Percentiles rank a stretch among this genome's conserved stretches.
Conservation (phyloP, 148 eudicot species). For the Dysphania ambrosioides region DNA sequence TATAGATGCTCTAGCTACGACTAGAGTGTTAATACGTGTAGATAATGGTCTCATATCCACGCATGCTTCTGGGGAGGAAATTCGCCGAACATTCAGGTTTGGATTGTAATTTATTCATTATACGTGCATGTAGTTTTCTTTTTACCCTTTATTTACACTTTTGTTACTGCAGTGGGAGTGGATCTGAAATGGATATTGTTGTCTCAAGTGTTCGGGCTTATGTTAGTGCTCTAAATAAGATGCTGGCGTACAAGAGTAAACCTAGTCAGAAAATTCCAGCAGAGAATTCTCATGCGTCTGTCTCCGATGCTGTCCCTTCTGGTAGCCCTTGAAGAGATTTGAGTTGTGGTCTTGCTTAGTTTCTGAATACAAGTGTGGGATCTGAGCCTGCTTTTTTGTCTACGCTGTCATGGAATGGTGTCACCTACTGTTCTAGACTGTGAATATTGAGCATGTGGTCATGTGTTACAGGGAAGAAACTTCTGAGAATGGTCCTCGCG, state of each 20-base stretch:
- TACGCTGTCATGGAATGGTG: conserved; percentile 3
- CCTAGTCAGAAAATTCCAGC: conserved; percentile 14
- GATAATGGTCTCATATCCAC: conserved; percentile 50
- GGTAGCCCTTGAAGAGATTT: conserved; percentile 15
- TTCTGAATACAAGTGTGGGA: conserved; percentile 20
- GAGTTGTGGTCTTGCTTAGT: not conserved
- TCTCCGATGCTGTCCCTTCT: conserved; percentile 20
- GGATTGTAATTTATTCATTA: not conserved
- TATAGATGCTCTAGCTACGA: conserved; percentile 87
- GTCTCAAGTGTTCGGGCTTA: conserved; percentile 91
- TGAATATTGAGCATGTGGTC: not conserved
- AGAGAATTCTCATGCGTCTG: conserved; percentile 28
- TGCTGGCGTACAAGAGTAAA: conserved; percentile 59
- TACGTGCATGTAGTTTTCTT: not conserved
- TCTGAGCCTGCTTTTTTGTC: not conserved
- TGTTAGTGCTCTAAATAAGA: conserved; percentile 82
- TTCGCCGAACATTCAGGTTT: conserved; percentile 69
- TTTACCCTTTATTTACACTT: not conserved
- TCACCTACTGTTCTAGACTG: not conserved
- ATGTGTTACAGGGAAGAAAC: conserved; percentile 1
- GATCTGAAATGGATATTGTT: conserved; percentile 81
- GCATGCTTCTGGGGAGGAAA: conserved; percentile 57
- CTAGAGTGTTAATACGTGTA: conserved; percentile 68
- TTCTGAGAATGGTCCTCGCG: not conserved
- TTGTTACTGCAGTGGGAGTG: conserved; percentile 66